Percentiles rank a stretch among this genome's conserved stretches.
phyloP scores from a whole-genome alignment of 768 basidiomycete species.

The Mycena galericulata region DNA sequence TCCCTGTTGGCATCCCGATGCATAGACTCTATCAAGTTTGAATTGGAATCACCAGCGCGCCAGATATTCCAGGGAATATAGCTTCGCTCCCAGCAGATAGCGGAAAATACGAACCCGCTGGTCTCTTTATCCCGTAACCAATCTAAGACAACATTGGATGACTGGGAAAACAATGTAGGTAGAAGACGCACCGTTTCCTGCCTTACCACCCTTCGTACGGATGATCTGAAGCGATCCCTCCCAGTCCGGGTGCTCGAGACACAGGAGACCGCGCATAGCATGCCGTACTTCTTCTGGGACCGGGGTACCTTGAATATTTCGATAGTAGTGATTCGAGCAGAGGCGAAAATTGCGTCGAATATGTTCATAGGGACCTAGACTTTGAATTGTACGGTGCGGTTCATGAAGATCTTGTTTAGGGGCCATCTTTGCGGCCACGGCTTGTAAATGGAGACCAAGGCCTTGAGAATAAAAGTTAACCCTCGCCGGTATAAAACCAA shows the following conservation, averaged over 20 bases:
- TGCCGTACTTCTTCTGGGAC: background rate
- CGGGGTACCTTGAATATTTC: background rate
- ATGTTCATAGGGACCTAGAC: background rate
- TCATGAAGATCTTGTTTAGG: background rate
- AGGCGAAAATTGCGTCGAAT: background rate
- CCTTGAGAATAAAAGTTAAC: background rate
- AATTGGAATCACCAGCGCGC: slow-evolving; percentile 6
- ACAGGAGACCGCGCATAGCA: background rate
- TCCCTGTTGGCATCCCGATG: slow-evolving; percentile 1
- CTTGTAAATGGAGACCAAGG: background rate
- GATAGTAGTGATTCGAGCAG: background rate
- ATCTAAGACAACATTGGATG: background rate
- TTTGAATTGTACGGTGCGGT: background rate
- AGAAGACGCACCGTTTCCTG: background rate
- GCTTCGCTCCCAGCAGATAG: background rate
- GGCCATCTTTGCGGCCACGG: background rate
- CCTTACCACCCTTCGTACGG: background rate
- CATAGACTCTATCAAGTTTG: slow-evolving; percentile 16
- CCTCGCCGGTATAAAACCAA: background rate
- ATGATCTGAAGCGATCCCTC: background rate
- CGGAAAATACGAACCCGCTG: background rate
- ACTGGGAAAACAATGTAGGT: too few species aligned
- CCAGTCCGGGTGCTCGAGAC: background rate
- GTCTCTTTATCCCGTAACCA: slow-evolving; percentile 1
- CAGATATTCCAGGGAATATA: slow-evolving; percentile 5